Base-by-base conservation (phyloP, 345 rosid genomes). In the Melastoma malabathricum region DNA sequence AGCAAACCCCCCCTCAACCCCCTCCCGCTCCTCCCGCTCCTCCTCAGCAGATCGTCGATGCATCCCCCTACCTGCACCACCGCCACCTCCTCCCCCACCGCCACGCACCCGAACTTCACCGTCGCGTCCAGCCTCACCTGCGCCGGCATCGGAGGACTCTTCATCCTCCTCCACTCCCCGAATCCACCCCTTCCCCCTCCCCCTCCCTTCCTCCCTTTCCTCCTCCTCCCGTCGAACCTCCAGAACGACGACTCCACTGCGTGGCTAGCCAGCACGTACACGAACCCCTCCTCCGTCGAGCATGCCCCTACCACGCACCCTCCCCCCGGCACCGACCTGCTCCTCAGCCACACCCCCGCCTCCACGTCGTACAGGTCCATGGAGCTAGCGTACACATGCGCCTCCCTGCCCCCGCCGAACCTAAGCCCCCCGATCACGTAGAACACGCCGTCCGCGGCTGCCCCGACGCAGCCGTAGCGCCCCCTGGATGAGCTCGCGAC, bases 301-400 rank as follows among this genome's bases (percentile, higher is more conserved):
- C 97, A 86, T 0, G 96, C 96, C 14, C 88, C 94, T 52, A 86
- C 88, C 12, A 78, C 96, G 63, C 96, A 86, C 10, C 97, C 97
- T 3, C 97, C 97, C 3, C 90, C 84, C 0, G 96, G 96, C 8
- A 89, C 78, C 1, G 86, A 66, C 18, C 94, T 75, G 51, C 94
- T 81, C 45, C 90, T 72, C 59, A 89, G 57, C 97, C 97, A 89
- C 8, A 23, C 71, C 13, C 84, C 59, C 29, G 80, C 64, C 56
- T 73, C 68, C 62, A 79, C 90, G 27, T 89, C 94, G 56, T 68
- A 86, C 47, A 89, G 63, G 66, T 86, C 97, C 95, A 89, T 89
- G 0, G 95, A 81, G 54, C 97, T 77, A 0, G 95, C 93, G 50
- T 83, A 83, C 18, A 77, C 74, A 34, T 80, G 79, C 15, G 84